Base-by-base conservation (phyloP, 1,139 yeast species). In the Magnusiomyces suaveolens region DNA sequence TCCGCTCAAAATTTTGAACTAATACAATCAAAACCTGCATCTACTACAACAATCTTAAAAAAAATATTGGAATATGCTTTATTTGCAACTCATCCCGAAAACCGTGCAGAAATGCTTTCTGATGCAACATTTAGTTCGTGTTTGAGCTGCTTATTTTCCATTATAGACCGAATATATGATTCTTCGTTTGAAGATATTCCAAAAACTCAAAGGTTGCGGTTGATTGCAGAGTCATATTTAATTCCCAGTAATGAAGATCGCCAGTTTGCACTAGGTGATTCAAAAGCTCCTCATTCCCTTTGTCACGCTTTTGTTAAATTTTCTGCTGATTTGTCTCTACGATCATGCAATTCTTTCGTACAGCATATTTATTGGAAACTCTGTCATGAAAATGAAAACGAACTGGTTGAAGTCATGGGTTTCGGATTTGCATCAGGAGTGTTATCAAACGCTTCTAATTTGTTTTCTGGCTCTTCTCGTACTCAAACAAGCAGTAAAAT, bases 401-500 rank as follows among this genome's bases (percentile, higher is more conserved):
- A 20, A 10, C 29, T 47, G 16, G 43, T 47, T 4, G 8, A 21
- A 14, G 20, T 33, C 21, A 47, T 47, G 50, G 50, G 50, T 20
- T 33, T 47, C 18, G 50, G 50, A 16, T 47, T 47, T 47, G 50
- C 50, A 16, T 47, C 50, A 6, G 39, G 36, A 14, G 8, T 32
- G 8, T 14, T 32, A 8, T 32, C 36, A 14, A 32, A 14, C 14
- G 14, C 36, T 32, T 32, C 36, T 14, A 32, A 32, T 8, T 32
- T 32, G 36, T 32, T 32, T 32, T 32, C 36, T 32, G 36, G 36
- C n/a, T n/a, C n/a, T n/a, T n/a, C n/a, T n/a, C n/a, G n/a, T n/a
- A n/a, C n/a, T n/a, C n/a, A n/a, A n/a, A n/a, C n/a, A n/a, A n/a
- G n/a, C n/a, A n/a, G n/a, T n/a, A n/a, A n/a, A n/a, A n/a, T n/a